Evolutionary conservation across 768 basidiomycete species (phyloP).

Genomic region (Hysterangium stoloniferum): DNA sequence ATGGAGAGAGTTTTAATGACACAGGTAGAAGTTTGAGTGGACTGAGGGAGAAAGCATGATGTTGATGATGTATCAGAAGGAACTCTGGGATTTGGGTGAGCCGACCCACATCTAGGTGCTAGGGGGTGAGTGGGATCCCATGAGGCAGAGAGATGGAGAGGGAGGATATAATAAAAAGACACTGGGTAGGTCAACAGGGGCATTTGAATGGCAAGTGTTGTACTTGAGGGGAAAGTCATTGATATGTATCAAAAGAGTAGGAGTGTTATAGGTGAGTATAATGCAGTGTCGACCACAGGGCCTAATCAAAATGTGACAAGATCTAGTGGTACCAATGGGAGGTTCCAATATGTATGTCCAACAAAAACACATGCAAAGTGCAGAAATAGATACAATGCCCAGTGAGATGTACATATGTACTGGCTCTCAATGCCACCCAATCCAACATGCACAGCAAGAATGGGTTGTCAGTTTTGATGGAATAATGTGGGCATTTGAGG

Average conservation of each 20-base stretch:
- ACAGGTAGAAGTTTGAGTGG: too few species aligned
- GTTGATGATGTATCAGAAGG: too few species aligned
- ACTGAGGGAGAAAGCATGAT: too few species aligned
- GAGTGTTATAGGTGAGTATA: conserved; percentile 25
- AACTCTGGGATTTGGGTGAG: too few species aligned
- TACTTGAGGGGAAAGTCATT: conserved; percentile 17
- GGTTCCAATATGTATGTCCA: conserved; percentile 69
- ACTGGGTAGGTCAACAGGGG: not conserved
- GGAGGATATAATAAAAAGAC: conserved; percentile 5
- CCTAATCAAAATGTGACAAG: conserved; percentile 50
- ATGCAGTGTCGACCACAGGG: conserved; percentile 17
- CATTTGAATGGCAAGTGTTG: conserved; percentile 1
- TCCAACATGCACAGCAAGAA: conserved; percentile 41
- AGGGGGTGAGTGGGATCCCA: too few species aligned
- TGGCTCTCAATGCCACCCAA: conserved; percentile 40
- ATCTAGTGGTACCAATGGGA: conserved; percentile 61
- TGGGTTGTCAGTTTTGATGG: conserved; percentile 60
- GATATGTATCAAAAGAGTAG: conserved; percentile 28
- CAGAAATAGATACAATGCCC: conserved; percentile 41
- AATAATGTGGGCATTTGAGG: conserved; percentile 66
- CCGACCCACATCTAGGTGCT: too few species aligned
- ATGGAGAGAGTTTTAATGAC: too few species aligned
- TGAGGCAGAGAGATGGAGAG: not conserved
- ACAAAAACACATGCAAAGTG: conserved; percentile 58
- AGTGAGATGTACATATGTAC: conserved; percentile 46